Evolutionary conservation across 2,329 filamentous ascomycete genomes (phyloP), one percentile per base, ranked within the genome.

Genomic region (Sarocladium brachiariae): DNA sequence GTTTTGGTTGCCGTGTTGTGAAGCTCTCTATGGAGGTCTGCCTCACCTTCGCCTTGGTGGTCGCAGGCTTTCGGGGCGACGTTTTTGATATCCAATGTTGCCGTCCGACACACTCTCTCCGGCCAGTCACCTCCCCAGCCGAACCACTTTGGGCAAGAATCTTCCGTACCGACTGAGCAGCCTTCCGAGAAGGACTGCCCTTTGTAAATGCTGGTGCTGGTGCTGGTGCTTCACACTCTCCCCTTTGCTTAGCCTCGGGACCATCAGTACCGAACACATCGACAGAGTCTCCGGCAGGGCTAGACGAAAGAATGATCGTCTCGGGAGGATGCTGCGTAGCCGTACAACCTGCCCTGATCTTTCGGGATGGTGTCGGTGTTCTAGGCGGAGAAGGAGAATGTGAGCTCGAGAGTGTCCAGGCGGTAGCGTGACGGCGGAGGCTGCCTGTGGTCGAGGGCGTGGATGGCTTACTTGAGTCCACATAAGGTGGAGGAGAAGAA

Each of bases 271-370:
- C 13, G 39, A 43, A 25, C 21, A 43, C 11, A 16, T 19, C 39
- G n/a, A 25, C 39, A 13, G 7, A 7, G 3, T 25, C 39, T 7
- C 21, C 51, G 61, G 61, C 56, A 49, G 73, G 72, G 54, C 72
- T 74, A 61, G 72, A 75, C 56, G 67, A 62, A 61, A 75, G 68
- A 55, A 69, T 46, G 63, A 76, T 73, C 54, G 71, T 56, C 58
- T 74, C 65, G 59, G 59, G 56, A 51, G 51, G 33, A 35, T 37
- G 31, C 27, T 49, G 46, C 30, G 25, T 24, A 45, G 10, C 3
- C 3, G 39, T 11, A 30, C 39, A 24, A 30, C 11, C 24, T 16
- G 39, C n/a, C 49, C 51, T 25, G 21, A 8, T 16, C 23, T 48
- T 50, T 50, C 27, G 50, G 34, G 52, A 43, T 58, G 57, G 53